Evolutionary conservation across 164 flowering plant species (phyloP).

Genomic region (Dillenia turbinata): DNA sequence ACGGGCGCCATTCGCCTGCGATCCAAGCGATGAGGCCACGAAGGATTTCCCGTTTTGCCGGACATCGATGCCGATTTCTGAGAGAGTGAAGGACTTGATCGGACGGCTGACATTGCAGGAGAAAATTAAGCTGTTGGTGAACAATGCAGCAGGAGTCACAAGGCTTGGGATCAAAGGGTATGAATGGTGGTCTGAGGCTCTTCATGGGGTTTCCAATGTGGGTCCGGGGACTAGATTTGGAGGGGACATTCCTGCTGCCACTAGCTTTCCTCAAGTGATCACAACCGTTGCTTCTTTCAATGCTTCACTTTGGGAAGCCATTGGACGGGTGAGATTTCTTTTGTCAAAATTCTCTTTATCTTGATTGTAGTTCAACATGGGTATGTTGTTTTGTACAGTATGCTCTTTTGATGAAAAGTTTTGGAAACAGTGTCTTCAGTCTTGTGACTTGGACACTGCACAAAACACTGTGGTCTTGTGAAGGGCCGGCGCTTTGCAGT

Average conservation of each 20-base stretch:
- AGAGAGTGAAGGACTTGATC: slow-evolving; percentile 61
- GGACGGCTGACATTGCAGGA: slow-evolving; percentile 68
- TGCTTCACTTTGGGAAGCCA: slow-evolving; percentile 68
- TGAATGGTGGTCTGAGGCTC: slow-evolving; percentile 99
- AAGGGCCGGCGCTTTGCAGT: no score
- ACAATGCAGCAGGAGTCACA: slow-evolving; percentile 66
- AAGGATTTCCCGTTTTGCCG: slow-evolving; percentile 49
- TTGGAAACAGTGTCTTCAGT: no score
- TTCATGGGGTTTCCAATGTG: slow-evolving; percentile 84
- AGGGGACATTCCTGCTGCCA: slow-evolving; percentile 66
- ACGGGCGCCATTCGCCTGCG: slow-evolving; percentile 64
- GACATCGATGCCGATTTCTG: slow-evolving; percentile 18
- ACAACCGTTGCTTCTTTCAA: slow-evolving; percentile 87
- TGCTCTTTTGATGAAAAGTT: no score
- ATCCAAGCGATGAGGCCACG: slow-evolving; percentile 30
- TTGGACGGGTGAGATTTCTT: slow-evolving; percentile 58
- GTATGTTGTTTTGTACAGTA: no score
- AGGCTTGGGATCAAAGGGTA: slow-evolving; percentile 78
- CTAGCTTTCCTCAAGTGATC: slow-evolving; percentile 94
- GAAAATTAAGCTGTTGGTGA: slow-evolving; percentile 60
- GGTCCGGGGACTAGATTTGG: slow-evolving; percentile 79
- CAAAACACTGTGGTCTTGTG: no score
- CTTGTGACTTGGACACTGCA: no score
- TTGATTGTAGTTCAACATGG: no score
- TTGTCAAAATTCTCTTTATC: neutral